A percentile compares a stretch with the other conserved stretches of the same genome.
These are phyloP conservation scores for Amanita phalloides DNA, from an alignment of 768 basidiomycete genomes.

Conservation along the genomic window DNA sequence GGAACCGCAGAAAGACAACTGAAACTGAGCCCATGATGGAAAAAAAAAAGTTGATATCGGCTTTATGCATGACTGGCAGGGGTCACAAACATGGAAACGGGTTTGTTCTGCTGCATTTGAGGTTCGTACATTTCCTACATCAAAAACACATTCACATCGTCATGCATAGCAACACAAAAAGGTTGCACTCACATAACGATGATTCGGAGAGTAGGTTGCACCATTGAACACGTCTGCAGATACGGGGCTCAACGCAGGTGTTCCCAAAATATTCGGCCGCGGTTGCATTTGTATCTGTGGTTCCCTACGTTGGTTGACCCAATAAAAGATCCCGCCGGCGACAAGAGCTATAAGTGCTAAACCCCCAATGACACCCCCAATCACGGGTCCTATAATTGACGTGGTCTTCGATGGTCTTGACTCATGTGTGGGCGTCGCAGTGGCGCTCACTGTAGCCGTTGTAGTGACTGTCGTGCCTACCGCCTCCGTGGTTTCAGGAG, in stretches of 20 bases:
- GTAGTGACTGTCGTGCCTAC: neutral
- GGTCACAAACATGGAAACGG: neutral
- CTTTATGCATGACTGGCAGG: neutral
- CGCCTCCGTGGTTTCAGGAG: neutral
- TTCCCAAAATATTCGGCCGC: neutral
- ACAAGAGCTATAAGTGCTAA: neutral
- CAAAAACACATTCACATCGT: neutral
- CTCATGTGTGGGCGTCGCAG: neutral
- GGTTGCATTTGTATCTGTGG: neutral
- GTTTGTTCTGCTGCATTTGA: neutral
- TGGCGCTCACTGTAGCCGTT: neutral
- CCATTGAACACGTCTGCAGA: neutral
- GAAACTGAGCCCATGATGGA: no score
- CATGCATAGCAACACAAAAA: neutral
- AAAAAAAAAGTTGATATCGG: neutral
- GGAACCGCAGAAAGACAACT: no score
- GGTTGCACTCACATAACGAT: neutral
- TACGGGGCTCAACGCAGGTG: neutral
- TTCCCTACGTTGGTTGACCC: neutral
- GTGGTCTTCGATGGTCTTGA: neutral
- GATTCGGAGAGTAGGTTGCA: neutral
- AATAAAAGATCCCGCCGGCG: neutral
- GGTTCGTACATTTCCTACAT: neutral
- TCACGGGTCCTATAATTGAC: neutral
- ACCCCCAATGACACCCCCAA: constrained; percentile 1